A percentile compares a stretch with the other conserved stretches of the same genome.
Evolutionary conservation across 2,329 filamentous ascomycete species (phyloP).

Genomic region (Aspergillus latus): DNA sequence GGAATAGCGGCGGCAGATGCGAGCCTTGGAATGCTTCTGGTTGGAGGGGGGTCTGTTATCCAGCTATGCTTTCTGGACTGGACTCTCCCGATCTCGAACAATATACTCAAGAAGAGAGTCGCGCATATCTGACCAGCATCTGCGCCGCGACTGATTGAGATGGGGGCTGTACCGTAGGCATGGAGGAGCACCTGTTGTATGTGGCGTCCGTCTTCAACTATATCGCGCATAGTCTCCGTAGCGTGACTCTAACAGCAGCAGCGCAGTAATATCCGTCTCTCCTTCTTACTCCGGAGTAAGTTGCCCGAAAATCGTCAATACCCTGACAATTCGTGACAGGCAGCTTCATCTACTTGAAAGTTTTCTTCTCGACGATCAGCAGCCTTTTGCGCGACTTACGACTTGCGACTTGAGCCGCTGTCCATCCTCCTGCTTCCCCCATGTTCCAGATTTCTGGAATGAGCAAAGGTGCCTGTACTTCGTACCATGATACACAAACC

Average conservation of each 20-base stretch:
- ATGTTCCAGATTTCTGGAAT: background rate
- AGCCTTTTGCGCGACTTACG: background rate
- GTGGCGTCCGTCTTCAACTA: constrained; percentile 9
- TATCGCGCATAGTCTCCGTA: constrained; percentile 17
- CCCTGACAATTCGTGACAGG: constrained; percentile 8
- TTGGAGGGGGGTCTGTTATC: constrained; percentile 22
- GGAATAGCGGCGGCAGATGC: constrained; percentile 24
- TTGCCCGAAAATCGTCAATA: constrained; percentile 3
- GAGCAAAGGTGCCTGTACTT: constrained; percentile 1
- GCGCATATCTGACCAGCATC: constrained; percentile 1
- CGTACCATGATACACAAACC: background rate
- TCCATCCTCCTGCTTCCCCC: constrained; percentile 12
- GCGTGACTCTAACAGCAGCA: constrained; percentile 11
- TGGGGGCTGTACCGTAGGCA: background rate
- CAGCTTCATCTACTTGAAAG: constrained; percentile 1
- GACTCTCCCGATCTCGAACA: background rate
- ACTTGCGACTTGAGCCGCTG: constrained; percentile 10
- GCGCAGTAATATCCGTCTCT: constrained; percentile 8
- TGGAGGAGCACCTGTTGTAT: constrained; percentile 7
- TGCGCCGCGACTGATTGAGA: constrained; percentile 10
- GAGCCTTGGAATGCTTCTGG: constrained; percentile 15
- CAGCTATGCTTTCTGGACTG: constrained; percentile 15
- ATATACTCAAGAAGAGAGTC: constrained; percentile 2
- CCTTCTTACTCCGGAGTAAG: background rate
- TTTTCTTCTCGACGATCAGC: background rate